phyloP scores from a whole-genome alignment of 306 rosid genomes.

The Acacia crassicarpa region DNA sequence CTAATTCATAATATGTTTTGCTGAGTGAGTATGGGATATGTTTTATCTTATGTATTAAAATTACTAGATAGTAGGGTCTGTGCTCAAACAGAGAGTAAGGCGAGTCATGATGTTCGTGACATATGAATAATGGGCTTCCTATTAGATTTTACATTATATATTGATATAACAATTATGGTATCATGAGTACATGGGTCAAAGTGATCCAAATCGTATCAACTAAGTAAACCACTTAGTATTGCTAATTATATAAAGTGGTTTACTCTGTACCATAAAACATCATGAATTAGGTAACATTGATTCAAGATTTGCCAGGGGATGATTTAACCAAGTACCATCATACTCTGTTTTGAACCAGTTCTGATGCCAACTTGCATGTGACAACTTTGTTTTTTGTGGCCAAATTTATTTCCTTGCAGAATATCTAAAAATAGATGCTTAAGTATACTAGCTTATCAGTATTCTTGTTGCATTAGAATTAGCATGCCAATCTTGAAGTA shows the following conservation, averaged over 20 bases:
- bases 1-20: background rate
- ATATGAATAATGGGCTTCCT: background rate
- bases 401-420: background rate
- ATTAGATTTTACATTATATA: background rate
- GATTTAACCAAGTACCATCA: background rate
- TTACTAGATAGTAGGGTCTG: background rate
- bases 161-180: background rate
- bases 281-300: background rate
- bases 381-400: background rate
- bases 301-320: background rate
- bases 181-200: background rate
- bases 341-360: background rate
- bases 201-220: background rate
- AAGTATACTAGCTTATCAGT: background rate
- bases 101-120: background rate
- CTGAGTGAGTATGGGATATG: background rate
- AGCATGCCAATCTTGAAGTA: conserved; percentile 7
- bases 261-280: background rate
- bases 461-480: background rate
- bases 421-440: background rate
- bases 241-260: background rate
- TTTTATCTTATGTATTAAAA: background rate
- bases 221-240: background rate
- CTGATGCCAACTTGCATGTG: background rate
- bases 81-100: background rate